These are phyloP conservation scores for Pochonia chlamydosporia DNA, from an alignment of 2,329 filamentous ascomycete species.

Conservation along the genomic window DNA sequence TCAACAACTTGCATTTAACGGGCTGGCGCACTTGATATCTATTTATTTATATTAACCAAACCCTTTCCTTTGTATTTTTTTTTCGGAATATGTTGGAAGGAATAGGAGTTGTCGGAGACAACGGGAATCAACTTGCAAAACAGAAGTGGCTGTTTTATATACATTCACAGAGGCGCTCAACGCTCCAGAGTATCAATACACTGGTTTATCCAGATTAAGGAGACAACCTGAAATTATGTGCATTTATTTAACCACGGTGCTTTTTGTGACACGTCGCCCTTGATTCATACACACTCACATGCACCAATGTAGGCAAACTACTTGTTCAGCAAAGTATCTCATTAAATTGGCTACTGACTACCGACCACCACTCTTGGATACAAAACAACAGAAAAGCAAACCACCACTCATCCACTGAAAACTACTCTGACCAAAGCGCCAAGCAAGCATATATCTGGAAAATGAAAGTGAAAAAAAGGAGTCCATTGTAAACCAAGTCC, in stretches of 20 bases:
- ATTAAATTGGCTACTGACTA: too few relatives aligned
- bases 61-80: not conserved
- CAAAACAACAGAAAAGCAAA: too few relatives aligned
- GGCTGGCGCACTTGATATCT: slow-evolving; percentile 15
- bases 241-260: not conserved
- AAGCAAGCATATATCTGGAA: not conserved
- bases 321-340: too few relatives aligned
- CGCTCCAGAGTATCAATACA: slow-evolving; percentile 7
- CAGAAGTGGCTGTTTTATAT: slow-evolving; percentile 1
- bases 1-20: slow-evolving; percentile 19
- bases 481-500: not conserved
- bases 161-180: slow-evolving; percentile 9
- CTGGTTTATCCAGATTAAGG: not conserved
- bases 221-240: not conserved
- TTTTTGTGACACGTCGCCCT: not conserved
- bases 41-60: slow-evolving; percentile 1
- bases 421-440: not conserved
- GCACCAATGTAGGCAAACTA: too few relatives aligned
- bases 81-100: slow-evolving; percentile 1
- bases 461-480: not conserved
- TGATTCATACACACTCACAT: too few relatives aligned
- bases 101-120: slow-evolving; percentile 12
- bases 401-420: too few relatives aligned
- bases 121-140: slow-evolving; percentile 7
- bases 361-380: too few relatives aligned